Percentiles rank a stretch among this genome's conserved stretches.
Conservation (phyloP, 2,329 filamentous ascomycete genomes). For the Pyricularia grisea region DNA sequence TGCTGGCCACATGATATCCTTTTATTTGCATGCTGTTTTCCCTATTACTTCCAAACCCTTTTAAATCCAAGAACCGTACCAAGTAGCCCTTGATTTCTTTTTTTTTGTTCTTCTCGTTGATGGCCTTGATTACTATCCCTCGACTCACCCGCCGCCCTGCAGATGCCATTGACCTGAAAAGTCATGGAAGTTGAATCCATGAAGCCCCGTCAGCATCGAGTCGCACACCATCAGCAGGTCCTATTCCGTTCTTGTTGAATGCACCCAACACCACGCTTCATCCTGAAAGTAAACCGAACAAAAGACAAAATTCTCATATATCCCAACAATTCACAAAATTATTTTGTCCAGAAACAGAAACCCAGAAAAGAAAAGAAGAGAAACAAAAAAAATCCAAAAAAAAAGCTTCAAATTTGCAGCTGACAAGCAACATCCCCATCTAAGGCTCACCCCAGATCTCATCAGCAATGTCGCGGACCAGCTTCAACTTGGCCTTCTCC, state of each 20-base stretch:
- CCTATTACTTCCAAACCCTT: neutral
- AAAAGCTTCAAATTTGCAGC: neutral
- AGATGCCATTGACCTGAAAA: neutral
- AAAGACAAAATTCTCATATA: neutral
- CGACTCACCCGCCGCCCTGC: neutral
- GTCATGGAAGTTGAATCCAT: conserved; percentile 9
- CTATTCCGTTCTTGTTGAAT: neutral
- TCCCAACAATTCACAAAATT: neutral
- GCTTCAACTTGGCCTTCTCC: conserved; percentile 62
- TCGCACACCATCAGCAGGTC: neutral
- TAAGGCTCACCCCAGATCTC: conserved; percentile 54
- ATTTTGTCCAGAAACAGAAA: neutral
- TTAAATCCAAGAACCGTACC: neutral
- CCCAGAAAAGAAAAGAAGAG: neutral
- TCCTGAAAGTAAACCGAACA: neutral
- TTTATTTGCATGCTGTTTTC: neutral
- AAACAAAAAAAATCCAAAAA: neutral
- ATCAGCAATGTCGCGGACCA: conserved; percentile 64
- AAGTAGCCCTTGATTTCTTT: neutral
- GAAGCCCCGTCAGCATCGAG: neutral
- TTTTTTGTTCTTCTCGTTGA: neutral
- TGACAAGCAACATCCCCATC: too few relatives aligned
- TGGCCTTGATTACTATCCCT: neutral
- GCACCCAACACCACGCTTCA: neutral
- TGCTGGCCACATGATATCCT: neutral